Base-by-base conservation (phyloP, 495 filamentous ascomycete genomes). In the Evernia prunastri region DNA sequence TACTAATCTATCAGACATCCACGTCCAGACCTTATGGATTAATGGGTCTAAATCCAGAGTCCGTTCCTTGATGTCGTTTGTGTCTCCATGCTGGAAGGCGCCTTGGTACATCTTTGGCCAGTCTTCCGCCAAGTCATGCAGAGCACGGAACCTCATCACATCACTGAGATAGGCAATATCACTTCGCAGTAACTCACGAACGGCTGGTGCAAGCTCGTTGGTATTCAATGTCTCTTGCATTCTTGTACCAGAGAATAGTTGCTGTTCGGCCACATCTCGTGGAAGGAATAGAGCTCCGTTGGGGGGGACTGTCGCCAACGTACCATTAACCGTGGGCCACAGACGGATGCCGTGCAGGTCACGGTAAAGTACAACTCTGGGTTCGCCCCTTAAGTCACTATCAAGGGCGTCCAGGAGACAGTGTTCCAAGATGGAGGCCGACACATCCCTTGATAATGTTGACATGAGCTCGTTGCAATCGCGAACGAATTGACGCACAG, bases 311-410 rank as follows among this genome's bases (percentile, higher is more conserved):
- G 40, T 17, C 23, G 27, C 7, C 23, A 64, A n/a, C 6, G 18
- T 18, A 7, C 51, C 58, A 49, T 43, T 45, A 2, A 69, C 27
- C 3, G 57, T 67, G 7, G 67, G 67, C 67, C 67, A 69, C 23
- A 69, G 31, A 0, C n/a, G 45, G 23, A 66, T 54, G 17, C 25
- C 36, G 0, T 37, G 17, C 25, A 69, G 53, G 1, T 67, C 67
- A 15, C 36, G 9, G 35, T 42, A 35, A 13, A 69, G 12, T 17
- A 11, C 13, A 3, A 4, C 13, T 23, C 43, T 39, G 1, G 9
- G 3, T 1, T 25, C 20, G 9, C 18, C 36, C 40, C n/a, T 33
- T 13, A 37, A 13, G 10, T 8, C 9, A n/a, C 37, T 56, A 4
- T 57, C 35, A 4, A 66, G 39, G 2, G 57, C 56, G 33, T 69